Evolutionary conservation across 139 green algal genomes (phyloP).

Genomic region (Chlamydomonas asymmetrica): DNA sequence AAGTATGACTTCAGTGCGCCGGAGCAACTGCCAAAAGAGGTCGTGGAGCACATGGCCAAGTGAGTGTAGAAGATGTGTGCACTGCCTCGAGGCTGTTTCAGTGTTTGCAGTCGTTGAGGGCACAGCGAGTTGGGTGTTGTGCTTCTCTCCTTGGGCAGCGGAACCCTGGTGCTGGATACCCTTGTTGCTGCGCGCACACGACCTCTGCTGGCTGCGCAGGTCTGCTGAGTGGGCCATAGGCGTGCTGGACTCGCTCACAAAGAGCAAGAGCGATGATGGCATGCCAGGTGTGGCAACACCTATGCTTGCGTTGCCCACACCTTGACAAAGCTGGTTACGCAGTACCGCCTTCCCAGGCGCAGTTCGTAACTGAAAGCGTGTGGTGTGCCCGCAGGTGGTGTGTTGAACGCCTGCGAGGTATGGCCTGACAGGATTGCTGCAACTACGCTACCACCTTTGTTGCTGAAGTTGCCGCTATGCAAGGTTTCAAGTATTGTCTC

Average conservation of each 20-base stretch:
- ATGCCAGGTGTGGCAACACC: not conserved
- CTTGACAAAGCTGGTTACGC: not conserved
- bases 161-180: not conserved
- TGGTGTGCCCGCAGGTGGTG: not conserved
- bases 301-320: not conserved
- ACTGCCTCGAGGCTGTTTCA: too few relatives aligned
- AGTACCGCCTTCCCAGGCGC: not conserved
- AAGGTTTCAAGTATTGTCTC: too few relatives aligned
- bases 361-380: too few relatives aligned
- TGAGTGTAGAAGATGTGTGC: too few relatives aligned
- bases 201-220: not conserved
- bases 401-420: slow-evolving; percentile 30
- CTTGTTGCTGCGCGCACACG: too few relatives aligned
- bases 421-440: not conserved
- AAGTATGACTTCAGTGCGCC: not conserved
- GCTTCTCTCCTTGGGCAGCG: not conserved
- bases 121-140: not conserved
- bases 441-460: not conserved
- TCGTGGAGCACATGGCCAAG: too few relatives aligned
- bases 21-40: not conserved
- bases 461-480: not conserved
- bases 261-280: not conserved
- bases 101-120: not conserved
- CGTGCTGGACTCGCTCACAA: not conserved
- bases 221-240: not conserved